phyloP scores from a whole-genome alignment of 495 filamentous ascomycete species.

The Penicillium ucsense region DNA sequence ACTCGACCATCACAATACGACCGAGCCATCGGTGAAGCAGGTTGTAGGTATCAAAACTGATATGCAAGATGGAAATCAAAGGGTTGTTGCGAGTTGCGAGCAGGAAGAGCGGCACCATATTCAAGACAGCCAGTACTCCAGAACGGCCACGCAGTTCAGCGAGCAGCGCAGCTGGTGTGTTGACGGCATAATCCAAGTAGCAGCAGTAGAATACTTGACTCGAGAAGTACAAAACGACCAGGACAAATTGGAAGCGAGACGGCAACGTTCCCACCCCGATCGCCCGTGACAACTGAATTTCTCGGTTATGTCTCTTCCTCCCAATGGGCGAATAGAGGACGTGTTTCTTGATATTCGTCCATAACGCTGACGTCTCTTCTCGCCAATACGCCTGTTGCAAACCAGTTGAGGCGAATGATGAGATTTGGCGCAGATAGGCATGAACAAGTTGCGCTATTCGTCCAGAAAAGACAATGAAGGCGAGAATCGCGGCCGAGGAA shows the following conservation, averaged over 20 bases:
- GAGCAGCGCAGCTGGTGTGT: conserved; percentile 40
- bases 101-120: conserved; percentile 85
- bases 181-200: conserved; percentile 54
- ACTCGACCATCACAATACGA: conserved; percentile 70
- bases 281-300: conserved; percentile 78
- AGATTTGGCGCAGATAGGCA: conserved; percentile 60
- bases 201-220: conserved; percentile 75
- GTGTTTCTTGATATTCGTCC: conserved; percentile 68
- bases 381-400: conserved; percentile 50
- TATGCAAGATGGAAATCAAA: conserved; percentile 67
- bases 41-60: conserved; percentile 97
- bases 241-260: conserved; percentile 69
- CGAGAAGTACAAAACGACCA: conserved; percentile 61
- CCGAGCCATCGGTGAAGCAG: conserved; percentile 93
- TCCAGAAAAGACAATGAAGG: conserved; percentile 43
- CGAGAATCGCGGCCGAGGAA: conserved; percentile 37
- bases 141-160: conserved; percentile 73
- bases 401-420: conserved; percentile 44
- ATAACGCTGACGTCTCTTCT: conserved; percentile 55
- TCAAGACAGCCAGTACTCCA: conserved; percentile 72
- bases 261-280: conserved; percentile 85
- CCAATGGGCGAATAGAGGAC: conserved; percentile 75
- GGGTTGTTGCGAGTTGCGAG: conserved; percentile 90
- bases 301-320: conserved; percentile 75
- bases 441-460: conserved; percentile 54